Percentiles rank a stretch among this genome's conserved stretches.
phyloP scores from a whole-genome alignment of 257 asterid genomes.

The Scutellaria minor region DNA sequence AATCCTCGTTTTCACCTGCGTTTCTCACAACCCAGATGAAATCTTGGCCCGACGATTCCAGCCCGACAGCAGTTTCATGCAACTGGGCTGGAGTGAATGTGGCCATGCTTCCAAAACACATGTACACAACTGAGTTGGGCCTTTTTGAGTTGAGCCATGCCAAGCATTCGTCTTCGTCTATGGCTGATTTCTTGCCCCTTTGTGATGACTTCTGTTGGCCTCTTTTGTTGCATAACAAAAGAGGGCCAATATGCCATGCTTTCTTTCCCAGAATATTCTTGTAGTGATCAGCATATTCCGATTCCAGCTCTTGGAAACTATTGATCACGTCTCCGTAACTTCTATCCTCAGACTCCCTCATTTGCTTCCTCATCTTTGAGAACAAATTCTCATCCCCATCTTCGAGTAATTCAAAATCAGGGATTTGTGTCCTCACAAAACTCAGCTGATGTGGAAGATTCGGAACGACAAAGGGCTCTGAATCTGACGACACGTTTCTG shows the following conservation, averaged over 20 bases:
- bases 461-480: constrained; percentile 42
- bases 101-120: constrained; percentile 46
- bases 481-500: constrained; percentile 35
- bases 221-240: constrained; percentile 34
- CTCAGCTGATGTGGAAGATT: constrained; percentile 44
- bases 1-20: constrained; percentile 11
- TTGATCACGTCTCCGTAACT: constrained; percentile 55
- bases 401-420: constrained; percentile 12
- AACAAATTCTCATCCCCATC: constrained; percentile 12
- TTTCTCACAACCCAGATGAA: constrained; percentile 46
- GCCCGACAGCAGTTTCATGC: constrained; percentile 43
- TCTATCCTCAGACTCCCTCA: constrained; percentile 38
- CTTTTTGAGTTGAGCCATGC: constrained; percentile 50
- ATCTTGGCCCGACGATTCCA: constrained; percentile 41
- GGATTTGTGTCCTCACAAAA: constrained; percentile 38
- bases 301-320: constrained; percentile 61
- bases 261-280: constrained; percentile 39
- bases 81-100: constrained; percentile 36
- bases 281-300: constrained; percentile 46
- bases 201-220: constrained; percentile 22
- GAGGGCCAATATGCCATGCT: constrained; percentile 57
- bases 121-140: constrained; percentile 44
- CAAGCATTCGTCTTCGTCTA: constrained; percentile 35
- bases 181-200: constrained; percentile 33
- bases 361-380: not conserved